Evolutionary conservation across 2,329 filamentous ascomycete genomes (phyloP), one percentile per base, ranked within the genome.

Genomic region (Leptographium radiaticola): DNA sequence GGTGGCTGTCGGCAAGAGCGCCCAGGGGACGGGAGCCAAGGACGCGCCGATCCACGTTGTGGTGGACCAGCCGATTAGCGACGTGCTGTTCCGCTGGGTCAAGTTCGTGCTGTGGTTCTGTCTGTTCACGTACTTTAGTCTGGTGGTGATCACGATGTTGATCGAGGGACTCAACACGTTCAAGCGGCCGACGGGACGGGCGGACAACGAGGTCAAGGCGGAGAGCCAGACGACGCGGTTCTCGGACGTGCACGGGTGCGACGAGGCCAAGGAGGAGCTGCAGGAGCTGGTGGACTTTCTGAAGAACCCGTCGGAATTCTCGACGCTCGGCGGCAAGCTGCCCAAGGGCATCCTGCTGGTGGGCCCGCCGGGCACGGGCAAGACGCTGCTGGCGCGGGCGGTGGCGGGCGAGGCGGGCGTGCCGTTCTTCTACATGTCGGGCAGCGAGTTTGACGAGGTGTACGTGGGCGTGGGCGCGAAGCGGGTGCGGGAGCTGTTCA

Each of bases 361-460:
- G 64, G 93, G 93, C 0, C 93, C 93, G 65, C 93, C 93, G 52
- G 93, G 93, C 72, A 98, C 93, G 57, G 93, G 93, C 71, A 98
- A 98, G 73, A 98, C 93, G 13, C 80, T 98, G 43, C 80, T 98
- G 57, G 93, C 93, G 58, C 85, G 93, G 63, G 94, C 93, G 53
- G 93, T 98, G 57, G 93, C 93, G 49, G 93, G 93, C 52, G 93
- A 98, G 72, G 90, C 93, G 53, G 93, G 91, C 54, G 93, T 98
- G 18, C 93, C 93, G 1, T 98, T 98, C 77, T 98, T 97, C 77
- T 98, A 96, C 77, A 97, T 98, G 91, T 98, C 93, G 64, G 93
- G 93, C 51, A 95, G 89, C 55, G 93, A 98, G 68, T 98, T 98
- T 65, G 93, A 98, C 64, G 93, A 98, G 70, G 86, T 98, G 52